Base-by-base conservation (phyloP, 768 basidiomycete species). In the Suillus paluster region DNA sequence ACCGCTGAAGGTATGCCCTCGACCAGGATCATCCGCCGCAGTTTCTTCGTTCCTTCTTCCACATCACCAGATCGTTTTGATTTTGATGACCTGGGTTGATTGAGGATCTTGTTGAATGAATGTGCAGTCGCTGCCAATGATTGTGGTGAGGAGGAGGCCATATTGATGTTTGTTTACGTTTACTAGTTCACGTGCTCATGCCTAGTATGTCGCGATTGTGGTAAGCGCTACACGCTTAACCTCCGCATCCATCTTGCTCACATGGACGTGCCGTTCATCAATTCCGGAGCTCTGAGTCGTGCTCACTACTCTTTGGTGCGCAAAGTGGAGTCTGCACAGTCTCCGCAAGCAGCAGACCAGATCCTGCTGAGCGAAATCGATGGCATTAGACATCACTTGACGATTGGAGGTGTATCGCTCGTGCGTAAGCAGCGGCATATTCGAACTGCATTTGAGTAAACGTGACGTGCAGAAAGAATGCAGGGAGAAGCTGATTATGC, bases 1-100 rank as follows among this genome's bases (percentile, higher is more conserved):
- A 81, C 79, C 48, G 84, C 77, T 15, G 91, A 91, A 19, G 95
- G 95, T 61, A 97, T 92, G 9, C 94, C 94, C 63, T 96, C 95
- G 23, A 94, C 92, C 36, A 97, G 85, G 50, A 97, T 95, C 78
- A 95, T 79, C 41, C 95, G 84, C 45, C 95, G 80, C 59, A 97
- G 78, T 75, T 93, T 92, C 78, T 91, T 94, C n/a, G 89, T 81
- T 23, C 86, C 87, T 73, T 96, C 95, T 42, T 93, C 90, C 30
- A 94, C 86, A 63, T 86, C 87, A 38, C 81, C 78, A 23, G 85
- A 78, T 17, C 85, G 80, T 60, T 87, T 84, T 61, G 87, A 83
- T 74, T 86, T 90, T 7, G 90, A 86, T 9, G 83, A 72, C 70
- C 86, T 91, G 60, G 90, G 83, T 64, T 89, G 89, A 66, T 83